phyloP scores from a whole-genome alignment of 2,329 filamentous ascomycete genomes.

The Penicillium griseofulvum region DNA sequence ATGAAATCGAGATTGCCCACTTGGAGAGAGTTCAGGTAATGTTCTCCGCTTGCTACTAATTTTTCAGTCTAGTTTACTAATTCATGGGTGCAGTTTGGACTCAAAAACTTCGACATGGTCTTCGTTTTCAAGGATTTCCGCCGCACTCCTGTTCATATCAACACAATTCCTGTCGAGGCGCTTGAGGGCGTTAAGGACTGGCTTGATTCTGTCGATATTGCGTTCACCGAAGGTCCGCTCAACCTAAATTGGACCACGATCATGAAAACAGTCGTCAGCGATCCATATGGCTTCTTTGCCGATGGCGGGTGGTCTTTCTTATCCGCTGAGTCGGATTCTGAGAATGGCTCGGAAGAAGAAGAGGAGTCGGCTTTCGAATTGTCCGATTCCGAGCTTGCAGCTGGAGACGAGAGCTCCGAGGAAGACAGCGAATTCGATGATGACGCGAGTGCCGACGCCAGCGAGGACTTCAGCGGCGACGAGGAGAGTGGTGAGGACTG shows the following conservation, averaged over 20 bases:
- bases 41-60: neutral
- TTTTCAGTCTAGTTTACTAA: conserved; percentile 22
- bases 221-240: conserved; percentile 88
- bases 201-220: conserved; percentile 92
- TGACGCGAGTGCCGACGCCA: conserved; percentile 75
- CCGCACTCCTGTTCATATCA: conserved; percentile 87
- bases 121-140: conserved; percentile 98
- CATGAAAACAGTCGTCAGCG: conserved; percentile 96
- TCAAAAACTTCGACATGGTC: conserved; percentile 99
- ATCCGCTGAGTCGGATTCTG: conserved; percentile 80
- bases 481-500: conserved; percentile 85
- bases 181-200: conserved; percentile 96
- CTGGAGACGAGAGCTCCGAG: conserved; percentile 73
- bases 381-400: conserved; percentile 73
- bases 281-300: conserved; percentile 91
- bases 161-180: conserved; percentile 94
- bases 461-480: conserved; percentile 58
- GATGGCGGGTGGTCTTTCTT: conserved; percentile 97
- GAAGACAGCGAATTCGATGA: conserved; percentile 93
- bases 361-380: conserved; percentile 93
- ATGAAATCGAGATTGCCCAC: conserved; percentile 94
- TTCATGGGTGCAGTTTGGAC: conserved; percentile 65
- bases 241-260: conserved; percentile 99
- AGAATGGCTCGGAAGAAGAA: conserved; percentile 72
- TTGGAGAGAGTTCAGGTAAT: conserved; percentile 77